Base-by-base conservation (phyloP, 768 basidiomycete genomes). In the Cyathus striatus region DNA sequence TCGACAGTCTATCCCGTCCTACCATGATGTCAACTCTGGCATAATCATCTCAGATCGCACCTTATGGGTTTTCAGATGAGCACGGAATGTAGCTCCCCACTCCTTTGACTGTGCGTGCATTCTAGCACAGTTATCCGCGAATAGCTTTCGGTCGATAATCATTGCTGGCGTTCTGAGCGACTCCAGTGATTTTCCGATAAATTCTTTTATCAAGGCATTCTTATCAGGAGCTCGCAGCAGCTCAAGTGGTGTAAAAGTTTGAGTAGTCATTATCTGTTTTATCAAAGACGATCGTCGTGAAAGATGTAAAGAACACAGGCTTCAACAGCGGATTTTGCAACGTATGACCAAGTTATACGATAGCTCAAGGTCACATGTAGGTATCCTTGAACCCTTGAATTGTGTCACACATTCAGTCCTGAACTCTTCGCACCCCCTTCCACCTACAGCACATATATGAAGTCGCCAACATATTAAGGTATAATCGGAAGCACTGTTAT, bases 11-110 rank as follows among this genome's bases (percentile, higher is more conserved):
- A 9, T 23, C 22, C 13, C 25, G 20, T 17, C 21, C 18, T 24
- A 12, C 12, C 12, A 10, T 13, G 10, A 21, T 9, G 6, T 20
- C 12, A 7, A 9, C 12, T 20, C 16, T 6, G 10, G 37, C 46
- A 17, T 12, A 40, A 35, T 24, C 10, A 13, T 40, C 48, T 24
- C n/a, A 38, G 21, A 24, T 26, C 54, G 21, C 56, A 81, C 85
- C 72, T 89, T 89, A 58, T 89, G 86, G 0, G 85, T 86, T 64
- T 93, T 94, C 41, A 93, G 72, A 60, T 93, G 91, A 3, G 83
- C 86, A 38, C 90, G 71, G 60, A 93, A 92, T 6, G 55, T 67
- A 13, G 86, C 81, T 2, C 81, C 81, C 75, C 83, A 85, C 21
- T 71, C 68, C 42, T 69, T 70, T 12, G 86, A 78, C 32, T 77